Conservation (phyloP, 2,329 filamentous ascomycete species). For the Mollisiaceae sp. region DNA sequence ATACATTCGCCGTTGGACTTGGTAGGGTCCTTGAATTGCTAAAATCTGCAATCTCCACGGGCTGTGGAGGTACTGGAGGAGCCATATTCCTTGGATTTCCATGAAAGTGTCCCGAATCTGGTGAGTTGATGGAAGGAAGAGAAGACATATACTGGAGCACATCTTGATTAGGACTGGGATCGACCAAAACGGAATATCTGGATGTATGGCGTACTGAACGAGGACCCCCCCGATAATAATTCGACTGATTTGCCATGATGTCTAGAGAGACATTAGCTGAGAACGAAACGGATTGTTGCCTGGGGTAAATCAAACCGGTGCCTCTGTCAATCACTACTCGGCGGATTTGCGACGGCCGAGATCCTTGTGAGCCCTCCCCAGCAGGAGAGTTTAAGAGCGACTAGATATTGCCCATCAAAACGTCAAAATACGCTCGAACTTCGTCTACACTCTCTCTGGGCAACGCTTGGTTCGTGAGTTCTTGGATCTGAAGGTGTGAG, state of each 20-base stretch:
- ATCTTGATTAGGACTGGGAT: constrained; percentile 32
- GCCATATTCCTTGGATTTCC: constrained; percentile 37
- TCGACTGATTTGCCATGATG: constrained; percentile 37
- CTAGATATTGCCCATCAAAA: constrained; percentile 23
- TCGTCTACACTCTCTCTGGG: constrained; percentile 21
- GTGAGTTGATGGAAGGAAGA: constrained; percentile 31
- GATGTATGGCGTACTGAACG: constrained; percentile 35
- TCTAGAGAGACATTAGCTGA: constrained; percentile 29
- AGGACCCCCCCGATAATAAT: constrained; percentile 31
- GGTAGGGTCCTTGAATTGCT: constrained; percentile 38
- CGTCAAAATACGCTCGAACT: constrained; percentile 1
- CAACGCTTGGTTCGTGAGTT: constrained; percentile 25
- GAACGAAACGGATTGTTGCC: constrained; percentile 4
- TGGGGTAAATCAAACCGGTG: constrained; percentile 28
- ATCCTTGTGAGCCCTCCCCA: constrained; percentile 14
- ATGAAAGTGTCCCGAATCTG: constrained; percentile 34
- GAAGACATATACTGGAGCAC: constrained; percentile 35
- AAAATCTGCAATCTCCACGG: constrained; percentile 37
- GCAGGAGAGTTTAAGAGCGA: constrained; percentile 28
- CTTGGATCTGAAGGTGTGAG: constrained; percentile 13
- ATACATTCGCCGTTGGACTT: constrained; percentile 33
- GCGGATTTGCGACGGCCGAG: constrained; percentile 23
- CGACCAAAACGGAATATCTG: constrained; percentile 11
- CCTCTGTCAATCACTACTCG: constrained; percentile 21
- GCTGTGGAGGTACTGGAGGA: constrained; percentile 36